These are phyloP conservation scores for Intubia oerlemansii DNA, from an alignment of 2,329 filamentous ascomycete species.

Conservation along the genomic window DNA sequence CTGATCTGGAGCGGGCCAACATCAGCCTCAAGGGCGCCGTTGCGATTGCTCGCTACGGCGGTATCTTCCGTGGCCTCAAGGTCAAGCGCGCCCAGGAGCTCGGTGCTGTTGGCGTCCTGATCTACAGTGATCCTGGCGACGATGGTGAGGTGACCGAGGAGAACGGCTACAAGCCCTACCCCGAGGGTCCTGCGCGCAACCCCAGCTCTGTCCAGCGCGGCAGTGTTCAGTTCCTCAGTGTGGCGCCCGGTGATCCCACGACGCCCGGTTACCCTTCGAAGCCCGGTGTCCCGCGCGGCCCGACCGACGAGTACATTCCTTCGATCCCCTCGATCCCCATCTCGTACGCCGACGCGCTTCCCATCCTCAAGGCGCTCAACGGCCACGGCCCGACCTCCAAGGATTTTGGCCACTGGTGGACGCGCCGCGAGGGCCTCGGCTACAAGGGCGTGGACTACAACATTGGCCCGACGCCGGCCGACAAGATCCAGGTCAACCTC, in stretches of 20 bases:
- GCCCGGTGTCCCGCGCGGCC: slow-evolving; percentile 59
- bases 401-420: slow-evolving; percentile 55
- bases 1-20: slow-evolving; percentile 57
- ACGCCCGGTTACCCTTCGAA: slow-evolving; percentile 89
- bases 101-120: slow-evolving; percentile 65
- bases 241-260: slow-evolving; percentile 54
- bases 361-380: slow-evolving; percentile 40
- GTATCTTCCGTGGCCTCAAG: slow-evolving; percentile 75
- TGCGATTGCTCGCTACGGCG: slow-evolving; percentile 67
- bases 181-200: slow-evolving; percentile 68
- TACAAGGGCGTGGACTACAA: slow-evolving; percentile 71
- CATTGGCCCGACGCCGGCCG: slow-evolving; percentile 59
- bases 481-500: slow-evolving; percentile 43
- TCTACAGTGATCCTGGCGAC: slow-evolving; percentile 79
- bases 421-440: slow-evolving; percentile 45
- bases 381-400: slow-evolving; percentile 62
- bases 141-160: slow-evolving; percentile 64
- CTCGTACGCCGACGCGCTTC: slow-evolving; percentile 6
- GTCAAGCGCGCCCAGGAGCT: slow-evolving; percentile 82
- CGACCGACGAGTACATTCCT: slow-evolving; percentile 49
- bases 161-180: slow-evolving; percentile 63
- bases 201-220: slow-evolving; percentile 80
- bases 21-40: slow-evolving; percentile 68
- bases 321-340: slow-evolving; percentile 50
- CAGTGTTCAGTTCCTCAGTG: slow-evolving; percentile 62